Base-by-base conservation (phyloP, 768 basidiomycete genomes). In the Austroboletus festivus region DNA sequence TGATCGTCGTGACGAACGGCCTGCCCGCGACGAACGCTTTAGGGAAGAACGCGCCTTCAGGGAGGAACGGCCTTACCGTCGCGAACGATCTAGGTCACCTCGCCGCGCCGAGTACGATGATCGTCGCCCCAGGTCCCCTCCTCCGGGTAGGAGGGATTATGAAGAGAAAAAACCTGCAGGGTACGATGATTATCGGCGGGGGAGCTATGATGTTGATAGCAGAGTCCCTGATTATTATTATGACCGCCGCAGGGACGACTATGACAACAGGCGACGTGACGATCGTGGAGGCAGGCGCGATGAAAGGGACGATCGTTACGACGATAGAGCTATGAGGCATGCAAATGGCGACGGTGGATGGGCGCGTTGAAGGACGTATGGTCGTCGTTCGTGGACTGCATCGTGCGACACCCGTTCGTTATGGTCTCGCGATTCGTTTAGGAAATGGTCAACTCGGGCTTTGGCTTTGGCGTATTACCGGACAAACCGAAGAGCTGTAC, bases 111-210 rank as follows among this genome's bases (percentile, higher is more conserved):
- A 82, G 53, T 70, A 78, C 50, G 88, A 87, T 60, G 86, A 86
- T 71, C 83, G 86, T 76, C 85, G 84, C 62, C 73, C 83, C 75
- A 85, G 87, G 79, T 88, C 86, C 74, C 83, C 88, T 44, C 66
- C 68, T 66, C 83, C 86, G 58, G 78, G 82, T 51, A 79, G 75
- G 78, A 86, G 88, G 78, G 86, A 89, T 62, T 73, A 74, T 71
- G 86, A 89, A 76, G 86, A 89, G 72, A 82, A 77, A 80, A 85
- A 85, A 79, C 80, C 86, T 82, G 85, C 86, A 83, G 87, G 86
- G 83, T 88, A 89, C 83, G 89, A 90, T 81, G 85, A 89, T 80
- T 77, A 82, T 71, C 83, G 89, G 70, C 84, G 89, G 71, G 86
- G 85, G 63, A 82, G 81, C 63, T 81, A 76, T 58, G 71, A 83